These are phyloP conservation scores for Penicillium coprophilum DNA, from an alignment of 495 filamentous ascomycete genomes.

Conservation along the genomic window DNA sequence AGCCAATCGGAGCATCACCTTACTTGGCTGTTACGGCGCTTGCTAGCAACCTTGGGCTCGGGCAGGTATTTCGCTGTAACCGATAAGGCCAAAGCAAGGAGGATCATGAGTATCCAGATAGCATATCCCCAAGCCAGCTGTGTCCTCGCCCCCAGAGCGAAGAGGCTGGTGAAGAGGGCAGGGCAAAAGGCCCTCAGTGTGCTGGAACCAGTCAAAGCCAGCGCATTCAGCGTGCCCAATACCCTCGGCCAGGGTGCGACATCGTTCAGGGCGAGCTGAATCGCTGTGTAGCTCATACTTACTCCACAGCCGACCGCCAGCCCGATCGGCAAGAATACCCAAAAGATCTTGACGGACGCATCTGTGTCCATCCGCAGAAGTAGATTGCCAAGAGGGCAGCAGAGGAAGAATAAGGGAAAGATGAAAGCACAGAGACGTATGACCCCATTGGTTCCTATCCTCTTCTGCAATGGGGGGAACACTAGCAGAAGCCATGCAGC, in stretches of 20 bases:
- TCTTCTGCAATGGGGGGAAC: constrained; percentile 60
- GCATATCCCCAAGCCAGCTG: constrained; percentile 60
- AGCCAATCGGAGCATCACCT: background rate
- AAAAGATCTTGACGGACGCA: constrained; percentile 45
- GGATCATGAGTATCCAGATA: constrained; percentile 61
- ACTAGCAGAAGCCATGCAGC: constrained; percentile 62
- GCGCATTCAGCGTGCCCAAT: constrained; percentile 63
- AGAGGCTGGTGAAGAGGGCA: constrained; percentile 59
- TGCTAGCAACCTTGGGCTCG: constrained; percentile 9
- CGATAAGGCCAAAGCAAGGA: constrained; percentile 46
- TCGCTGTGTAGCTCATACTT: constrained; percentile 66
- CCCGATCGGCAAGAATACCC: constrained; percentile 45
- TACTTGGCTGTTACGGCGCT: constrained; percentile 4
- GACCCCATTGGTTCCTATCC: constrained; percentile 60
- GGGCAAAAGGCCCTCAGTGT: constrained; percentile 59
- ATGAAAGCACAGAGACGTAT: constrained; percentile 50
- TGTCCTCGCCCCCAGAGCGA: constrained; percentile 56
- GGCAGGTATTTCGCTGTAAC: constrained; percentile 45
- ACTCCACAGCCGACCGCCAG: constrained; percentile 56
- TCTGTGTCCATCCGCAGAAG: constrained; percentile 45
- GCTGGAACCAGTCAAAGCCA: constrained; percentile 56
- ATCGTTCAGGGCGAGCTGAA: constrained; percentile 69
- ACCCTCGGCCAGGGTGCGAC: constrained; percentile 57
- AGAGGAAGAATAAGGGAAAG: constrained; percentile 59
- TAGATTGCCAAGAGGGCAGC: constrained; percentile 50